Conservation (phyloP, 495 filamentous ascomycete species). For the Penicillium manginii region DNA sequence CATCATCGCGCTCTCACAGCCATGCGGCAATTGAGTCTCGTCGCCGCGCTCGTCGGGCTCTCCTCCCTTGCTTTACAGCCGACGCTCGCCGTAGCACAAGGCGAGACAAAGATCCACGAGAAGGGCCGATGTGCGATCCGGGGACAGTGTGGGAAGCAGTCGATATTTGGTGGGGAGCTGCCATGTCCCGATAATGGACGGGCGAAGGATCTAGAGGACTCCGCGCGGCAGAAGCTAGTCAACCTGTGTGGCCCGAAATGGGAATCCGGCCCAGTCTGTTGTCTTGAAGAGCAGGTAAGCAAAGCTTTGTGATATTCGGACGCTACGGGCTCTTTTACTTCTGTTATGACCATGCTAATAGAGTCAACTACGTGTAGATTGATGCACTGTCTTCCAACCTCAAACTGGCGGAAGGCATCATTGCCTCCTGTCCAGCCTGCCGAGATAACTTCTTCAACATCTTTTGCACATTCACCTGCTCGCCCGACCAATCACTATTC, state of each 20-base stretch:
- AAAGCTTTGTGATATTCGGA: neutral
- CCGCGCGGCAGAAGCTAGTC: constrained; percentile 75
- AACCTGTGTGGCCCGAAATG: constrained; percentile 85
- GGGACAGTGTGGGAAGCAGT: constrained; percentile 87
- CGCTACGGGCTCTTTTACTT: neutral
- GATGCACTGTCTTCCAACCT: constrained; percentile 78
- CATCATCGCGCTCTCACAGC: constrained; percentile 1
- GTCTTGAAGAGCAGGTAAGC: constrained; percentile 74
- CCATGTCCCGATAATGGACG: constrained; percentile 93
- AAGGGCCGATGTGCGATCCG: constrained; percentile 88
- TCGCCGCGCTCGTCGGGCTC: constrained; percentile 35
- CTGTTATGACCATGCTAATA: neutral
- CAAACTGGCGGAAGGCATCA: constrained; percentile 83
- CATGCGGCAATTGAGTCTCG: constrained; percentile 42
- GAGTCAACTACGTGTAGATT: constrained; percentile 53
- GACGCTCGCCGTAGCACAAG: constrained; percentile 36
- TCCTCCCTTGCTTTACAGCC: constrained; percentile 34
- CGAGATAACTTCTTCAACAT: constrained; percentile 97
- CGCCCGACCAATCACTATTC: constrained; percentile 93
- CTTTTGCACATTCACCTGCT: constrained; percentile 97
- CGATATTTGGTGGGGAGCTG: constrained; percentile 82
- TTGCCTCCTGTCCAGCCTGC: constrained; percentile 91
- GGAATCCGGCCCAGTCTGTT: constrained; percentile 82
- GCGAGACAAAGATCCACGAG: constrained; percentile 73
- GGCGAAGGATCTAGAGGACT: constrained; percentile 71